These are phyloP conservation scores for Erodium maritimum DNA, from an alignment of 345 rosid genomes.

Conservation along the genomic window DNA sequence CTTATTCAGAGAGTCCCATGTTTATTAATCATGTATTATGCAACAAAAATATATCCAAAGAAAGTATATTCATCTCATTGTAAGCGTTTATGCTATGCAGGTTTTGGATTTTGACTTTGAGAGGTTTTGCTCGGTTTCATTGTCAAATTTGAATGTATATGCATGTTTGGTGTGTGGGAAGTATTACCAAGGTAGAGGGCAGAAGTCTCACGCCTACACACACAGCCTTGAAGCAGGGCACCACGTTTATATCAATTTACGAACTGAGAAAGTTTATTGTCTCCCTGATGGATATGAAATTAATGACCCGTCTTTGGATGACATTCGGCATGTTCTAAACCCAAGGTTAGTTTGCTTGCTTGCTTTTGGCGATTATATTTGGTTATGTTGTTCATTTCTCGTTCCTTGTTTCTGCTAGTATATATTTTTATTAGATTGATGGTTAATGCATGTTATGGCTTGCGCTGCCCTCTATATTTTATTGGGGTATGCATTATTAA, in stretches of 20 bases:
- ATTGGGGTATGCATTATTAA: background rate
- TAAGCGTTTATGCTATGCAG: slow-evolving; percentile 22
- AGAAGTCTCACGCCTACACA: slow-evolving; percentile 89
- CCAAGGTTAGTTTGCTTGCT: slow-evolving; percentile 48
- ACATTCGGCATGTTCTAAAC: slow-evolving; percentile 80
- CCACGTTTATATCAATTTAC: slow-evolving; percentile 86
- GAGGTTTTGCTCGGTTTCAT: slow-evolving; percentile 85
- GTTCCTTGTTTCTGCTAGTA: background rate
- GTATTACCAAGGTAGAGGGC: slow-evolving; percentile 93
- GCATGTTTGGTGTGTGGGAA: slow-evolving; percentile 97
- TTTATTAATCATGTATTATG: background rate
- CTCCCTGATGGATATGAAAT: slow-evolving; percentile 99
- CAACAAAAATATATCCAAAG: background rate
- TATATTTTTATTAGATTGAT: background rate
- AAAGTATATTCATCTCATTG: background rate
- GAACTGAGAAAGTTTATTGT: slow-evolving; percentile 84
- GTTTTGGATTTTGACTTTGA: slow-evolving; percentile 97
- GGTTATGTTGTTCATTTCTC: background rate
- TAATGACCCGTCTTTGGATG: slow-evolving; percentile 88
- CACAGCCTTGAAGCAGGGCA: slow-evolving; percentile 98
- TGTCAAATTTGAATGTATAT: slow-evolving; percentile 78
- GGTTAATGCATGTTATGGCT: background rate
- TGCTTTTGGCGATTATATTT: background rate
- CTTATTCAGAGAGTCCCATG: background rate
- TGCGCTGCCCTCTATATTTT: background rate